Base-by-base conservation (phyloP, 352 stramenopile genomes). In the Peronospora destructor region DNA sequence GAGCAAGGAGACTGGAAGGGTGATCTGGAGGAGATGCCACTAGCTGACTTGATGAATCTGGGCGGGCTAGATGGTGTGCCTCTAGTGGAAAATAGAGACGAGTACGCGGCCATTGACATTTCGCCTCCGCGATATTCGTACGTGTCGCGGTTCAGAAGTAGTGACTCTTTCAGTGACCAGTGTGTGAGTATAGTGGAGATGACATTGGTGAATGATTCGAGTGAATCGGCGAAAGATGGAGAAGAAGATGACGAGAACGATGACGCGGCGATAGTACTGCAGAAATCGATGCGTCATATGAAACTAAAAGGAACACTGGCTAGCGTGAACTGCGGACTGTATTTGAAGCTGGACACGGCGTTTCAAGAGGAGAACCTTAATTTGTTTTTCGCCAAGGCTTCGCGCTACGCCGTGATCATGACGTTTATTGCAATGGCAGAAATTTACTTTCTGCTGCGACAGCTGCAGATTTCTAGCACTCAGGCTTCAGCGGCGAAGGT, bases 321-420 rank as follows among this genome's bases (percentile, higher is more conserved):
- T 10, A 90, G 81, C 38, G 81, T 84, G 3, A 89, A 89, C 38
- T 91, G 79, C 13, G 79, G 75, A 1, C 35, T 93, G 38, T 87
- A 89, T 59, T 43, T 87, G 53, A 78, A 79, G 43, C 63, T 91
- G 26, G 66, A 89, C 16, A 77, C 77, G 44, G 78, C 76, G 26
- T 90, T 89, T 48, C 65, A 89, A 37, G 82, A 90, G 39, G 79
- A 89, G 40, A 91, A 94, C 59, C 56, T 90, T 12, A 85, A 89
- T 42, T 59, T 80, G 32, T 88, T 91, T 44, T 88, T 92, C 35
- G 70, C 76, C 21, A 91, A 88, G 48, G 82, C 76, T 8, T 85
- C 78, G 5, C 69, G 68, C 16, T 91, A 88, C 51, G 79, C 82
- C 2, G 73, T 93, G 40, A 64, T 90, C 37, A 91, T 93, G 76